A percentile compares a stretch with the other conserved stretches of the same genome.
Conservation (phyloP, 2,329 filamentous ascomycete genomes). For the Whalleya microplaca region DNA sequence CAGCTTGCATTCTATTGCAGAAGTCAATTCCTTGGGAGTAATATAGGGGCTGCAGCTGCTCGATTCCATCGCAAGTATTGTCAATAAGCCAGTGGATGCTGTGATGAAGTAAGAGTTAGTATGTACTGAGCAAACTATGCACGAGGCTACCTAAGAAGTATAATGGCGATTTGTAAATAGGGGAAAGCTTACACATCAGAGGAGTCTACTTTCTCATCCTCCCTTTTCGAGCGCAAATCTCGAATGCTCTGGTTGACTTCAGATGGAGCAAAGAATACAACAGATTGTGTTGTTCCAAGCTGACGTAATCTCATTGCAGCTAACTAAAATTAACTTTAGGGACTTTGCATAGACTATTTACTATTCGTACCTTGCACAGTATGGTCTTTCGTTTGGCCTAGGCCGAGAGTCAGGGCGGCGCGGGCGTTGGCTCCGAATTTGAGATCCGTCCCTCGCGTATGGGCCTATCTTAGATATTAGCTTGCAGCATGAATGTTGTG, state of each 20-base stretch:
- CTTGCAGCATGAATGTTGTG: background rate
- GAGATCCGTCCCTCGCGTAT: conserved; percentile 64
- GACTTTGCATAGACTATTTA: background rate
- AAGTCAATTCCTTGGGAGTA: conserved; percentile 64
- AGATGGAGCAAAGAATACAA: conserved; percentile 51
- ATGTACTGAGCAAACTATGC: background rate
- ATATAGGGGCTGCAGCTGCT: conserved; percentile 62
- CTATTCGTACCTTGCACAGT: conserved; percentile 57
- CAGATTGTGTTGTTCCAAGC: conserved; percentile 56
- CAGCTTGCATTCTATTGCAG: conserved; percentile 57
- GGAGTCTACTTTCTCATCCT: conserved; percentile 43
- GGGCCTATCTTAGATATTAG: conserved; percentile 41
- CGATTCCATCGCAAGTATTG: conserved; percentile 64
- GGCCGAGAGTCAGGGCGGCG: conserved; percentile 60
- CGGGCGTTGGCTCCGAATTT: conserved; percentile 51
- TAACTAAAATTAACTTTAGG: conserved; percentile 32
- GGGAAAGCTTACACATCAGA: conserved; percentile 46
- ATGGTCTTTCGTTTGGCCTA: conserved; percentile 62
- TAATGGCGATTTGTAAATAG: background rate
- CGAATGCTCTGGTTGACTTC: conserved; percentile 66
- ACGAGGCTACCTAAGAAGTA: background rate
- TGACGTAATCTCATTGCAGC: conserved; percentile 69
- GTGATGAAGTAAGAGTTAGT: background rate
- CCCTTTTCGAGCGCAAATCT: conserved; percentile 44
- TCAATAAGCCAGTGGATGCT: conserved; percentile 63